These are phyloP conservation scores for Aegilops tauschii DNA, from an alignment of 176 grass and related monocot genomes.

Conservation along the genomic window DNA sequence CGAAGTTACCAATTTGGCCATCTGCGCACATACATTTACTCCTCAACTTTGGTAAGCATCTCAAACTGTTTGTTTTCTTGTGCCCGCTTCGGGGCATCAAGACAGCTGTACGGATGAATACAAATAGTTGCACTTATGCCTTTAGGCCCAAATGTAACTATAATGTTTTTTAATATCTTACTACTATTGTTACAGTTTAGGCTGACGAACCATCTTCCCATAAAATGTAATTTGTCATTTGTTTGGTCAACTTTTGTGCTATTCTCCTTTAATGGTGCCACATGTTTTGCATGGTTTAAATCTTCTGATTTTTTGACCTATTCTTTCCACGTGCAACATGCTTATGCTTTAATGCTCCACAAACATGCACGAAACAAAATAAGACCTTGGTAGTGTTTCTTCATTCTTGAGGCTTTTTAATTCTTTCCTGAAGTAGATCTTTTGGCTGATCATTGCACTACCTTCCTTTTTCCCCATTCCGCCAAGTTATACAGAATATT, in stretches of 20 bases:
- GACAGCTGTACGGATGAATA: neutral
- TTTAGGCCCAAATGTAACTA: neutral
- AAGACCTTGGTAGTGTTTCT: neutral
- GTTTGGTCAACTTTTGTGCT: neutral
- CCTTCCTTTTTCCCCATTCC: neutral
- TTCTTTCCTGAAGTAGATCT: slow-evolving; percentile 21
- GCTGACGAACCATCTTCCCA: neutral
- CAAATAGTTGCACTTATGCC: neutral
- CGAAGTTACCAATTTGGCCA: neutral
- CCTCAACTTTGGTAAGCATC: neutral
- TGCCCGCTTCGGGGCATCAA: neutral
- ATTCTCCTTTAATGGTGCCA: neutral
- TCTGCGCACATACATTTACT: neutral
- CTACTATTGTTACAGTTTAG: neutral
- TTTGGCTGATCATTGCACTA: neutral
- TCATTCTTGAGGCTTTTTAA: slow-evolving; percentile 12
- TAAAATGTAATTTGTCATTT: neutral
- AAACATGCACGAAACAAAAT: neutral
- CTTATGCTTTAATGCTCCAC: slow-evolving; percentile 7
- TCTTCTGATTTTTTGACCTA: neutral
- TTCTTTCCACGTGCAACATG: slow-evolving; percentile 7
- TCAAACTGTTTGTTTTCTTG: slow-evolving; percentile 12
- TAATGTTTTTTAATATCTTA: neutral
- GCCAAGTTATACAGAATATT: neutral
- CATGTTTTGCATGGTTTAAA: neutral